Base-by-base conservation (phyloP, 306 rosid genomes). In the Castanospermum australe region DNA sequence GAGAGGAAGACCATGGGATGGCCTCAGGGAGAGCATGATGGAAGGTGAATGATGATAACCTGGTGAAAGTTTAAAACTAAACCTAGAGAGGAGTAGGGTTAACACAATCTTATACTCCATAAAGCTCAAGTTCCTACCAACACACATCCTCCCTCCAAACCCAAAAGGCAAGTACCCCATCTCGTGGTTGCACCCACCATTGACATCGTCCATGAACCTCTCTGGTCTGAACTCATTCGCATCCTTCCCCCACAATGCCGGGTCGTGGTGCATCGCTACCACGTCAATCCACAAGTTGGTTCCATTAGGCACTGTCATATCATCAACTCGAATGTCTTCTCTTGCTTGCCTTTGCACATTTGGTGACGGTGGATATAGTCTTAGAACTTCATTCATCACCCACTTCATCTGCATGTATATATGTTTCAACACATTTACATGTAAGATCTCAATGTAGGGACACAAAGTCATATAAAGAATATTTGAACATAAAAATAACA, bases 251-350 rank as follows among this genome's bases (percentile, higher is more conserved):
- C 99, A 95, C 1, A 95, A 30, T 8, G 36, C 67, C 0, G 76
- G 61, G 84, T 95, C 99, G 2, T 92, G 99, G 76, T 95, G 99
- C 95, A 95, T 91, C 0, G 87, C 92, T 8, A 95, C 98, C 1
- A 85, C 85, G 71, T 95, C 99, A 2, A 95, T 95, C 99, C 99
- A 95, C 80, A 95, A 35, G 77, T 92, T 94, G 35, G 95, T 92
- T 61, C 99, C 99, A 4, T 80, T 84, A 0, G 97, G 96, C 51
- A 94, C 90, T 0, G 79, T 87, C 7, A 71, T 24, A 21, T 86
- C 83, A 3, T 87, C 84, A 0, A 92, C 85, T 66, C 76, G 50
- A n/a, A 94, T 91, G 79, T 91, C 92, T 35, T 81, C 90, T 73
- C 91, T 92, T 9, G 92, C 97, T 84, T 94, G 99, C 65, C 99